These are phyloP conservation scores for Acrocalymma vagum DNA, from an alignment of 2,329 filamentous ascomycete genomes.

Conservation along the genomic window DNA sequence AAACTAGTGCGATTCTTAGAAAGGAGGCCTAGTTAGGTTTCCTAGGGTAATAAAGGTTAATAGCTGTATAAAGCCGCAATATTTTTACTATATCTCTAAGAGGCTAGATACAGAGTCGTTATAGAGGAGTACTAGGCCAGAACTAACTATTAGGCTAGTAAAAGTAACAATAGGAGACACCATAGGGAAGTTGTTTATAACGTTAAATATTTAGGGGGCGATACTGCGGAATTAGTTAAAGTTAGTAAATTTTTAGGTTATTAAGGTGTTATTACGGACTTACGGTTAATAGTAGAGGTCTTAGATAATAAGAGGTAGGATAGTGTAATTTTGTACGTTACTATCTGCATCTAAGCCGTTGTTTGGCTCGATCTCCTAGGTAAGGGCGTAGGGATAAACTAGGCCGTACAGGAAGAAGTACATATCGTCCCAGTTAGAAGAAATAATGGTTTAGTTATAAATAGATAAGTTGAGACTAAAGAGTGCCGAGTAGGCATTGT, in stretches of 20 bases:
- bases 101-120: slow-evolving; percentile 3
- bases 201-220: slow-evolving; percentile 5
- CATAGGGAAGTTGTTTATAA: slow-evolving; percentile 4
- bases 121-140: slow-evolving; percentile 5
- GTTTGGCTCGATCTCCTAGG: slow-evolving; percentile 2
- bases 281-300: slow-evolving; percentile 18
- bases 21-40: slow-evolving; percentile 5
- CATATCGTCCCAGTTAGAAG: slow-evolving; percentile 7
- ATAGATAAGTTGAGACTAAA: slow-evolving; percentile 6
- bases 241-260: slow-evolving; percentile 6
- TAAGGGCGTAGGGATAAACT: slow-evolving; percentile 7
- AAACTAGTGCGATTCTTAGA: slow-evolving; percentile 6
- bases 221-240: slow-evolving; percentile 5
- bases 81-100: slow-evolving; percentile 2
- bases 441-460: slow-evolving; percentile 6
- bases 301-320: slow-evolving; percentile 5
- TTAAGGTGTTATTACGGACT: slow-evolving; percentile 13
- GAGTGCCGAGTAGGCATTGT: slow-evolving; percentile 5
- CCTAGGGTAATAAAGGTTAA: slow-evolving; percentile 7
- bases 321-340: slow-evolving; percentile 6
- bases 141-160: slow-evolving; percentile 7
- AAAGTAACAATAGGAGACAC: slow-evolving; percentile 7
- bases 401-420: slow-evolving; percentile 7
- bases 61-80: slow-evolving; percentile 6
- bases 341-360: slow-evolving; percentile 3